Base-by-base conservation (phyloP, 2,329 filamentous ascomycete genomes). In the Colletotrichum costaricense region DNA sequence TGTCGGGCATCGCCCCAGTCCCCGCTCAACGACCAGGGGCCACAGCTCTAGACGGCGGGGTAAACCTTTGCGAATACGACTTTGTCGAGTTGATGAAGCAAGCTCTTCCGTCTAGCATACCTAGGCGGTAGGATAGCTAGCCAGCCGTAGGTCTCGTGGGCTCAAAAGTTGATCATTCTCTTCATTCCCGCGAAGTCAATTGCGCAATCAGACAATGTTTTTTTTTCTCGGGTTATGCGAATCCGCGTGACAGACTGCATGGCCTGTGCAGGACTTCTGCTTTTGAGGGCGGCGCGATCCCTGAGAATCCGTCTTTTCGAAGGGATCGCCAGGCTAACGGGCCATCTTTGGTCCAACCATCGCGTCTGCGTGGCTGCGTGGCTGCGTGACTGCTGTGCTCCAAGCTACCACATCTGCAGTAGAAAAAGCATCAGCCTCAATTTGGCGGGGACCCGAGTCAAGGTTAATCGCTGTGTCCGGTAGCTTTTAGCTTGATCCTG, bases 291-390 rank as follows among this genome's bases (percentile, higher is more conserved):
- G 57, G 33, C 66, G 35, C 55, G 66, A 69, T 70, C 70, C 66
- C 55, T 59, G 58, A 19, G 24, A 28, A 12, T 8, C 42, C 38
- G 24, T 60, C 59, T 30, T 22, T 55, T 19, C 54, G 59, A 49
- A 60, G 46, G 28, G 66, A 69, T 73, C 70, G 55, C 55, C 49
- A 49, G 58, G 28, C n/a, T 65, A 24, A 63, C 56, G n/a, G 66
- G 30, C 42, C 49, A 63, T 16, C 52, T 49, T 55, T 54, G 35
- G 58, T 57, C 49, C 56, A 57, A 52, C 28, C 42, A 49, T n/a
- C n/a, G 42, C 42, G 46, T 12, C 46, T 24, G 24, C 12, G 33
- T 57, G 11, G 65, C 54, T 30, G 54, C 69, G 46, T 69, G 65
- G 33, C 49, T 38, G 58, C 64, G 38, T 26, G 69, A 30, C 33